Evolutionary conservation across 768 basidiomycete species (phyloP).

Genomic region (Boletus insuetus): DNA sequence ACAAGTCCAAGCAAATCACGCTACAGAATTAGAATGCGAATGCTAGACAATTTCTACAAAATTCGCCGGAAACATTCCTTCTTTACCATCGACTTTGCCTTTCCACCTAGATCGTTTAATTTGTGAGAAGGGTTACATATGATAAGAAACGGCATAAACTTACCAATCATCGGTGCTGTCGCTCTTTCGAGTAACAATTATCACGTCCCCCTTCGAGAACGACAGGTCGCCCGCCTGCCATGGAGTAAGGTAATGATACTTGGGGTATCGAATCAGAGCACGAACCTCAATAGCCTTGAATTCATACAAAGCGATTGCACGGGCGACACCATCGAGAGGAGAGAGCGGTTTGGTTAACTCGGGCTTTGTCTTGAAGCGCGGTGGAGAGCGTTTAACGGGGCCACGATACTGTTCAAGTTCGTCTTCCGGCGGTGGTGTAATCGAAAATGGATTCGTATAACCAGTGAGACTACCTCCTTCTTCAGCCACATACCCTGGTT

Average conservation of each 20-base stretch:
- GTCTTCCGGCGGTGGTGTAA: constrained; percentile 22
- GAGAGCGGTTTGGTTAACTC: constrained; percentile 48
- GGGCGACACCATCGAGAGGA: constrained; percentile 59
- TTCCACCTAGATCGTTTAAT: constrained; percentile 57
- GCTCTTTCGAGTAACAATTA: constrained; percentile 65
- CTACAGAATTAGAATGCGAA: not conserved
- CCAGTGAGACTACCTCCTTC: not conserved
- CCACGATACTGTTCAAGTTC: constrained; percentile 11
- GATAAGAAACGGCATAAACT: constrained; percentile 17
- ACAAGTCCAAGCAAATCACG: constrained; percentile 4
- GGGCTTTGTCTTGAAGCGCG: constrained; percentile 46
- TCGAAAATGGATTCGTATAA: constrained; percentile 30
- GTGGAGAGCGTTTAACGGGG: constrained; percentile 15
- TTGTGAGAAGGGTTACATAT: not conserved
- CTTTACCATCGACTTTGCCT: constrained; percentile 55
- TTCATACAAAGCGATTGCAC: constrained; percentile 73
- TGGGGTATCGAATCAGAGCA: not conserved
- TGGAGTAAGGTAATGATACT: constrained; percentile 2
- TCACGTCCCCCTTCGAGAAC: constrained; percentile 74
- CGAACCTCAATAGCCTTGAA: constrained; percentile 71
- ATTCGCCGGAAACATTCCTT: constrained; percentile 81
- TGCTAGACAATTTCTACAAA: constrained; percentile 64
- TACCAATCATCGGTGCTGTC: constrained; percentile 75
- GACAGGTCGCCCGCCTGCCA: constrained; percentile 72
- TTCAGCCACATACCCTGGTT: constrained; percentile 13